Evolutionary conservation across 441 rosid genomes (phyloP).

Genomic region (Hura crepitans): DNA sequence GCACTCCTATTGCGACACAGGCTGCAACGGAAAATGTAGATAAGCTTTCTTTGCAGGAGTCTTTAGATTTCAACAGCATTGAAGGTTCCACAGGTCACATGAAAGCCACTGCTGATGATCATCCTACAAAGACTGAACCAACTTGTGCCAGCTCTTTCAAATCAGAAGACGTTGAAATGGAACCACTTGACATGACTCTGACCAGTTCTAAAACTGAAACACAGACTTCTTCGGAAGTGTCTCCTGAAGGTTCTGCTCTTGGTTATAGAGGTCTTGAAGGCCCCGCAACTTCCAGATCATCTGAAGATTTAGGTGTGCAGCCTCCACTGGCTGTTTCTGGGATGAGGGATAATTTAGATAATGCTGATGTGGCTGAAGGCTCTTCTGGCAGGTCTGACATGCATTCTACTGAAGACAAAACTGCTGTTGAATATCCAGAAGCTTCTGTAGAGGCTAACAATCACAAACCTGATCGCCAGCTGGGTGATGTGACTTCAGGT

Average conservation of each 20-base stretch:
- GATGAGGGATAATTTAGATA: constrained; percentile 12
- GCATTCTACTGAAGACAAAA: constrained; percentile 15
- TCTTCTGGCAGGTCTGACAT: constrained; percentile 8
- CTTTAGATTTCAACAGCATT: constrained; percentile 1
- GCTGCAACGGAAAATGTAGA: constrained; percentile 16
- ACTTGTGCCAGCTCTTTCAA: not conserved
- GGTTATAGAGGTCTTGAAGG: not conserved
- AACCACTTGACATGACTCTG: too few species aligned
- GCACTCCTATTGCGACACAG: constrained; percentile 18
- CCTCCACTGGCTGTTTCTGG: constrained; percentile 4
- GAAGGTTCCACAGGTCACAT: not conserved
- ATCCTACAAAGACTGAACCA: not conserved
- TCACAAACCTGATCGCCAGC: constrained; percentile 17
- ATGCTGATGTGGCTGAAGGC: constrained; percentile 9
- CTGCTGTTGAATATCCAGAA: constrained; percentile 13
- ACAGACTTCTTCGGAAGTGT: constrained; percentile 12
- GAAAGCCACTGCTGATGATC: not conserved
- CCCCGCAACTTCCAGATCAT: not conserved
- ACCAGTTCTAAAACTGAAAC: not conserved
- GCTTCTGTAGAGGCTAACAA: constrained; percentile 6
- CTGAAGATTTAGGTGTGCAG: constrained; percentile 4
- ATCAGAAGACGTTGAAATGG: constrained; percentile 1
- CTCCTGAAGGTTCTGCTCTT: not conserved
- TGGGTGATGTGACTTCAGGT: constrained; percentile 8
- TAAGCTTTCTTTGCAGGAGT: constrained; percentile 14